phyloP scores from a whole-genome alignment of 257 asterid genomes.

The Solanum piurae region DNA sequence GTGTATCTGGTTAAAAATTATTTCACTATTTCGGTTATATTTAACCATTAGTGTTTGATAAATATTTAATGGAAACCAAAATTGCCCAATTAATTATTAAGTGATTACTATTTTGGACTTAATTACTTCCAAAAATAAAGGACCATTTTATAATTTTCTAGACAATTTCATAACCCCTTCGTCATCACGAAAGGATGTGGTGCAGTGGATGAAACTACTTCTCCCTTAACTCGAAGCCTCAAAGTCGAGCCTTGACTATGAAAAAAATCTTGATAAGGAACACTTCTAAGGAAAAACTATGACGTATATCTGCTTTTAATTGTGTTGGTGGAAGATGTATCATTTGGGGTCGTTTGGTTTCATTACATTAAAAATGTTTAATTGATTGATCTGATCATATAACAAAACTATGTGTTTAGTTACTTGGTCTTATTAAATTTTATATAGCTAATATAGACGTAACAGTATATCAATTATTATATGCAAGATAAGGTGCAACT shows the following conservation, averaged over 20 bases:
- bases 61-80: not conserved
- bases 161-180: not conserved
- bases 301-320: not conserved
- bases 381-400: not conserved
- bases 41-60: not conserved
- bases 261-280: not conserved
- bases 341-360: not conserved
- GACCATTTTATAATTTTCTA: not conserved
- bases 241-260: too few relatives aligned
- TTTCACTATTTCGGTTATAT: not conserved
- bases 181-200: not conserved
- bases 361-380: not conserved
- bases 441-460: not conserved
- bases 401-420: not conserved
- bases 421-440: not conserved
- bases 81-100: not conserved
- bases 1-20: not conserved
- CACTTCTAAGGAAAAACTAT: not conserved
- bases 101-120: not conserved
- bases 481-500: not conserved
- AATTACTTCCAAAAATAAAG: not conserved
- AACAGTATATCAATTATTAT: not conserved
- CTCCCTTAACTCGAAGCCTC: not conserved
- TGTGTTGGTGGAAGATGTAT: not conserved
- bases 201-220: rapidly evolving